Evolutionary conservation across 192 early-diverging fungal genomes (phyloP), one percentile per base, ranked within the genome.

Genomic region (Backusella liffmaniae): DNA sequence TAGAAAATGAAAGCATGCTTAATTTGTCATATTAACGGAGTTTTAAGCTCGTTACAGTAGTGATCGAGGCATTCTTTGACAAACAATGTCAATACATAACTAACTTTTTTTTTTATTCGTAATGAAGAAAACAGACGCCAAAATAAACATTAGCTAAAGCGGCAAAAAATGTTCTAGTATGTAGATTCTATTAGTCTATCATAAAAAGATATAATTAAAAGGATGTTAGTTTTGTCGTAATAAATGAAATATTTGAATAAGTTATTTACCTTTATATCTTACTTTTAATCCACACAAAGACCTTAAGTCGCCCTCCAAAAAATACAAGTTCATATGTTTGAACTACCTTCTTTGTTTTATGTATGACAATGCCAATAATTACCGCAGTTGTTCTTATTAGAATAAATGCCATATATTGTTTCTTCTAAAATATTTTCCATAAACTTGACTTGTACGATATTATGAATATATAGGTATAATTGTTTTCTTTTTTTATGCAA

Each of bases 11-110:
- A 56, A 21, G 53, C 53, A 56, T 56, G 53, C n/a, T 21, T 56
- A 56, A 56, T 56, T 56, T 56, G 9, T 26, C 53, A 21, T 21
- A 21, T 56, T 21, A 56, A 56, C 53, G 53, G 53, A 56, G 53
- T 21, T 56, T 56, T 56, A 56, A 56, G 53, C n/a, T 56, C 53
- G 53, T n/a, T 21, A 56, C 53, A 56, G n/a, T 56, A 21, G 53
- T 56, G 53, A 56, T 56, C 53, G 53, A 56, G 53, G 21, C 21
- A 56, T 56, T 56, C 53, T 56, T 56, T 56, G n/a, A 56, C 53
- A 56, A 56, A 56, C 53, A 56, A 56, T 56, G 53, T 9, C 51
- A 56, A 23, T 56, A 23, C 51, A 56, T 56, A 21, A 8, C 51
- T 44, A 56, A 0, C n/a, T n/a, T n/a, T 21, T 2, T 7, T 26